Conservation (phyloP, 1,284 basidiomycete species). For the Ustilago sp. region DNA sequence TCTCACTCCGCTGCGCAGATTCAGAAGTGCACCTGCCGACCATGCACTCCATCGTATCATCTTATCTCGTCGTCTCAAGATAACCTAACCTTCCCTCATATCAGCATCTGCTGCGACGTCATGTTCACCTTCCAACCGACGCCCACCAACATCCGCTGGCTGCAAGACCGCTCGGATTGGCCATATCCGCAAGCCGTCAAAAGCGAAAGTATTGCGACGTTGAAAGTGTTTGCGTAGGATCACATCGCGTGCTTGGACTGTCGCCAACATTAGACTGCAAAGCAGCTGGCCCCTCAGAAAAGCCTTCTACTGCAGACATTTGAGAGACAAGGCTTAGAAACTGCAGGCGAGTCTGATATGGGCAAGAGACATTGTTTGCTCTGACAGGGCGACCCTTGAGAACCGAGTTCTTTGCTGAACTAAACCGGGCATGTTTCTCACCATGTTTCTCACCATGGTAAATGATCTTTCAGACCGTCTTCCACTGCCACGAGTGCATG, state of each 20-base stretch:
- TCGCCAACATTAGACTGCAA: neutral
- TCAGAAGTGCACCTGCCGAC: conserved; percentile 19
- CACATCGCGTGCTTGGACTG: neutral
- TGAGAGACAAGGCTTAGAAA: neutral
- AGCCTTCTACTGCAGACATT: neutral
- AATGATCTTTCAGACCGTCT: neutral
- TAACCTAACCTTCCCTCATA: neutral
- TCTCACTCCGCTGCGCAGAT: conserved; percentile 8
- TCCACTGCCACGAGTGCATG: neutral
- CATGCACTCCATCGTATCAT: neutral
- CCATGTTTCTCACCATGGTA: neutral
- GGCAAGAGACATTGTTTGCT: too few species aligned
- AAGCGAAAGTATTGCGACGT: neutral
- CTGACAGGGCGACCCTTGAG: too few species aligned
- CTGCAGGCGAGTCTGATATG: neutral
- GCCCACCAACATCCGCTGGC: neutral
- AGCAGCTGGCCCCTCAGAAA: neutral
- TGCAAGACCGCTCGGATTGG: neutral
- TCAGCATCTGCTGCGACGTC: neutral
- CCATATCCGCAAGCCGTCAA: conserved; percentile 1
- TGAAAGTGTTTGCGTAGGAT: neutral
- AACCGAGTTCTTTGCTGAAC: too few species aligned
- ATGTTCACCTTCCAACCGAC: neutral
- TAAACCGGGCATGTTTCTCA: neutral
- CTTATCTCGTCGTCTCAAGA: neutral